A percentile compares a stretch with the other conserved stretches of the same genome.
Conservation (phyloP, 495 filamentous ascomycete genomes). For the Tuber indicum region DNA sequence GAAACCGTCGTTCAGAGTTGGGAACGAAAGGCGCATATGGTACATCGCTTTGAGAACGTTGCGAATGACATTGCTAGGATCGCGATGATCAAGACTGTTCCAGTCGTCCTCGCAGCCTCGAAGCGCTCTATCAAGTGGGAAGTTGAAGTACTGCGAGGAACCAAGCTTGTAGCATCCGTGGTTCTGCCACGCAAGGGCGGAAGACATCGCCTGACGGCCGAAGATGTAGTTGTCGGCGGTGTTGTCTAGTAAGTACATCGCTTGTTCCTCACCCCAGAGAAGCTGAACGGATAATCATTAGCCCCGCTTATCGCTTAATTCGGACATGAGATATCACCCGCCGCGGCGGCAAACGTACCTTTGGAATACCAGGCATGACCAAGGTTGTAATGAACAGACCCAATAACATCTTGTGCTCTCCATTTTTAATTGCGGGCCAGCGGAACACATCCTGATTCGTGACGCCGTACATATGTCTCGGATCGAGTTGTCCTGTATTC, state of each 20-base stretch:
- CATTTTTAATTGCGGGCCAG: conserved; percentile 61
- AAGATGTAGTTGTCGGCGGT: conserved; percentile 65
- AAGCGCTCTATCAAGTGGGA: conserved; percentile 53
- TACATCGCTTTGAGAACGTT: conserved; percentile 65
- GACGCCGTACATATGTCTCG: conserved; percentile 62
- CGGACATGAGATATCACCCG: not conserved
- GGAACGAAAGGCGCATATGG: conserved; percentile 54
- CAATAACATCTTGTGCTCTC: conserved; percentile 57
- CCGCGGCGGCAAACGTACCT: conserved; percentile 42
- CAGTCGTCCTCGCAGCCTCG: conserved; percentile 56
- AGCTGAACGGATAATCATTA: not conserved
- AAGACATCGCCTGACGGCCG: conserved; percentile 61
- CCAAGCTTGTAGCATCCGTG: conserved; percentile 62
- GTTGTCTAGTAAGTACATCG: conserved; percentile 60
- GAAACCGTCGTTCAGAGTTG: conserved; percentile 61
- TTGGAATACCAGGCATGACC: conserved; percentile 60
- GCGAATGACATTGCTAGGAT: conserved; percentile 60
- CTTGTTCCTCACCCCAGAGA: conserved; percentile 66
- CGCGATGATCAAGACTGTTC: conserved; percentile 60
- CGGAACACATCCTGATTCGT: conserved; percentile 72
- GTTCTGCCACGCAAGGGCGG: conserved; percentile 60
- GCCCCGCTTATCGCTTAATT: conserved; percentile 1
- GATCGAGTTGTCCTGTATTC: conserved; percentile 62
- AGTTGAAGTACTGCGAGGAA: conserved; percentile 54
- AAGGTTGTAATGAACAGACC: conserved; percentile 60